Base-by-base conservation (phyloP, 169 alveolate genomes). In the Cryptosporidium parvum region DNA sequence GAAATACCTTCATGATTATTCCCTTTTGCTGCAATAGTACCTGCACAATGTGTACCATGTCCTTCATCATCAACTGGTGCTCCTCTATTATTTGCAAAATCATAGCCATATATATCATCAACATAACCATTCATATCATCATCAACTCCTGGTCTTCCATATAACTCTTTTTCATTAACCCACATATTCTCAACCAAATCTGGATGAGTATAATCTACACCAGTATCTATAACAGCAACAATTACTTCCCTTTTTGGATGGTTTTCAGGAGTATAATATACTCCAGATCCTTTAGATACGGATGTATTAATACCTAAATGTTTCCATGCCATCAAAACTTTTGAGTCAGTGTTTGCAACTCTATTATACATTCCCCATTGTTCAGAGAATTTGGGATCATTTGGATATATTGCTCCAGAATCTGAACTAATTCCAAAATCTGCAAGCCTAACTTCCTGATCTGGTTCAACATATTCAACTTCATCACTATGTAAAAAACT, bases 171-270 rank as follows among this genome's bases (percentile, higher is more conserved):
- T 26, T 92, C 87, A 69, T 94, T 94, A 29, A 85, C 84, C 92
- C 95, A 94, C 72, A 95, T 93, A 70, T 93, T 92, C 0, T 75
- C 93, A 23, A 70, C 92, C 69, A 96, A 71, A 45, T 93, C 96
- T 42, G 97, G 96, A 58, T 96, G 97, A 18, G 91, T 85, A 84
- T 85, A 92, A 75, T 94, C 97, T 2, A 96, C 91, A 3, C 98
- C 98, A 21, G 97, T 96, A 85, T 96, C 98, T 31, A 96, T 91
- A 42, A 94, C 95, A 12, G 94, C 96, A 18, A 93, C 96, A 35
- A 92, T 91, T 2, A 73, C 85, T 23, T 91, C 73, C 29, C 93
- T 70, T 89, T 89, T 26, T 84, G 94, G 45, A 59, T 84, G 61
- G 85, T 87, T 23, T 84, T 69, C 85, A 59, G 91, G 21, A 53